phyloP scores from a whole-genome alignment of 2,329 filamentous ascomycete genomes.

The Rhynchosporium agropyri region DNA sequence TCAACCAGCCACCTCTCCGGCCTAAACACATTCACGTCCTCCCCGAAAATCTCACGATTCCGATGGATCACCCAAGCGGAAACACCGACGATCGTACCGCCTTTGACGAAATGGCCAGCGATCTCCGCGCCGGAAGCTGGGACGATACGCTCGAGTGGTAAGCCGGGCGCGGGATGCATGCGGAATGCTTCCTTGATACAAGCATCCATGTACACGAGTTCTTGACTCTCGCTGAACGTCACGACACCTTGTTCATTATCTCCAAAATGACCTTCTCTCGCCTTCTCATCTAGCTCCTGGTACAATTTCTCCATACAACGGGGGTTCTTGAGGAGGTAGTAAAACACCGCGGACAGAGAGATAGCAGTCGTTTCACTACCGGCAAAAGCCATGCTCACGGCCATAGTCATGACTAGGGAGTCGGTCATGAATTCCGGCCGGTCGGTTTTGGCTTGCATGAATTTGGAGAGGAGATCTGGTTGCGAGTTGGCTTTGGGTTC shows the following conservation, averaged over 20 bases:
- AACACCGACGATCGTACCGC: constrained; percentile 74
- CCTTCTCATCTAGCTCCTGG: constrained; percentile 64
- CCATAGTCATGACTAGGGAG: constrained; percentile 68
- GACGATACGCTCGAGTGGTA: constrained; percentile 74
- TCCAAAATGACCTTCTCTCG: constrained; percentile 52
- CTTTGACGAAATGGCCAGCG: constrained; percentile 62
- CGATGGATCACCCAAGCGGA: constrained; percentile 77
- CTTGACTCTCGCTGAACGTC: constrained; percentile 69
- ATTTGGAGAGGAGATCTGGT: constrained; percentile 70
- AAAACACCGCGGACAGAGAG: constrained; percentile 70
- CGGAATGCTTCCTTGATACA: constrained; percentile 79
- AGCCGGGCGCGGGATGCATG: constrained; percentile 71
- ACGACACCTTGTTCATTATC: constrained; percentile 62
- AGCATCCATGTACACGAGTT: constrained; percentile 75
- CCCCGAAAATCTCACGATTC: constrained; percentile 67
- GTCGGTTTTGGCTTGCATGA: constrained; percentile 67
- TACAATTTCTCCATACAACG: constrained; percentile 56
- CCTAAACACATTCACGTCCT: constrained; percentile 64
- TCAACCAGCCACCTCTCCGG: constrained; percentile 68
- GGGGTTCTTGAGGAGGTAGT: constrained; percentile 70
- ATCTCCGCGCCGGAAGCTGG: constrained; percentile 66
- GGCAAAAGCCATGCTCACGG: constrained; percentile 72
- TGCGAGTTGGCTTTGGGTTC: constrained; percentile 41
- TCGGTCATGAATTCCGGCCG: constrained; percentile 74
- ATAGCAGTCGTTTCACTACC: constrained; percentile 82